Base-by-base conservation (phyloP, 2,329 filamentous ascomycete species). In the Chaetomiaceae sp. region DNA sequence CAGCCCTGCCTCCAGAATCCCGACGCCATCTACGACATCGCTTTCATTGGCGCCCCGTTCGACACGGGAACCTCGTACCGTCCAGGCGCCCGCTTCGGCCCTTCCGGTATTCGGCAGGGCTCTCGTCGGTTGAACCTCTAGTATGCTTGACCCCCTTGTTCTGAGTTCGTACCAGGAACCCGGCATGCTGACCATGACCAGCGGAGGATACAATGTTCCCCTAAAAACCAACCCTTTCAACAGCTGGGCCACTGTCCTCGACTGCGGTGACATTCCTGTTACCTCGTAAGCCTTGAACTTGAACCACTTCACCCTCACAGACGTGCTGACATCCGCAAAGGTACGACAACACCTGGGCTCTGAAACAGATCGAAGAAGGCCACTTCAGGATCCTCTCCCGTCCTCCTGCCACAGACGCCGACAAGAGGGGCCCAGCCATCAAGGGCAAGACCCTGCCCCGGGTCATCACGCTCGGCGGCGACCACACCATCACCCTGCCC, bases 61-160 rank as follows among this genome's bases (percentile, higher is more conserved):
- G 89, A 95, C 67, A 92, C 89, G 1, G 88, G 88, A 48, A 94
- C 88, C 23, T 91, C 88, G 0, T 95, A 95, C 71, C 77, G 89
- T 47, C 89, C 89, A 3, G 89, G 89, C 60, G 89, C 89, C 55
- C 82, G 89, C 33, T 95, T 95, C 62, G 89, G 89, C 0, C 89
- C 90, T 9, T 89, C 85, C 29, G 89, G 89, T 44, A 92, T 94
- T 64, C 82, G 89, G 68, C 89, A 94, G 77, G 89, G 89, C 72
- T 92, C 88, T 66, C 84, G 89, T 65, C 82, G 89, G 61, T 80
- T 94, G 61, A 94, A 92, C 73, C 84, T 94, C 53, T 94, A 94
- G 88, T 91, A 84, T 64, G 84, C 79, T 33, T 19, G 3, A 57
- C 51, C 47, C 44, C 46, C 8, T 9, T 9, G 8, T 31, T 9